phyloP scores from a whole-genome alignment of 441 rosid species.

The Brassica balearica region DNA sequence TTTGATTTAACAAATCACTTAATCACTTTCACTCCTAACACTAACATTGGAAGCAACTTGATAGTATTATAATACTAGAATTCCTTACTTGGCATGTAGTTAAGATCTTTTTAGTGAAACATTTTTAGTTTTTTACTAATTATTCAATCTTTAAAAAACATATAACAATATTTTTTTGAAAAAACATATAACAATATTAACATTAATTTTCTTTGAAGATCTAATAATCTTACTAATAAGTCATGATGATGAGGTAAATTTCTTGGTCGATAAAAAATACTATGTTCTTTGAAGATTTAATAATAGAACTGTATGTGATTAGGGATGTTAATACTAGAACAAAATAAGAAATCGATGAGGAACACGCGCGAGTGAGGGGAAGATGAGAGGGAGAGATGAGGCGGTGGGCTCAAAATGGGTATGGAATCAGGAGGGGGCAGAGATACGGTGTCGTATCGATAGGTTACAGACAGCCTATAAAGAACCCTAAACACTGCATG shows the following conservation, averaged over 20 bases:
- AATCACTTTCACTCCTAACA: slow-evolving; percentile 6
- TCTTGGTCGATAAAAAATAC: background rate
- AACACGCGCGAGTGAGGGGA: background rate
- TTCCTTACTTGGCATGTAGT: background rate
- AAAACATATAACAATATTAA: too few species aligned
- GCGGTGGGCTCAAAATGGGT: slow-evolving; percentile 51
- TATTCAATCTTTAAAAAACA: background rate
- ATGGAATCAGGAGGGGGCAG: slow-evolving; percentile 34
- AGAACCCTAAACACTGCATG: slow-evolving; percentile 44
- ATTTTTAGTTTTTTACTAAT: background rate
- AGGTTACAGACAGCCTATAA: slow-evolving; percentile 39
- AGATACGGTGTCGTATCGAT: slow-evolving; percentile 44
- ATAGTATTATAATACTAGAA: background rate
- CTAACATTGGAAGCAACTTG: background rate
- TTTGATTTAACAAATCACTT: background rate
- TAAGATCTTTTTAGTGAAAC: background rate
- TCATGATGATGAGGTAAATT: background rate
- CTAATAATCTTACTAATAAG: background rate
- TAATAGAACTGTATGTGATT: too few species aligned
- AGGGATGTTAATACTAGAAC: too few species aligned
- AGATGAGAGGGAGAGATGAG: slow-evolving; percentile 37
- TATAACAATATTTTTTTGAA: background rate
- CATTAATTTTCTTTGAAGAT: too few species aligned
- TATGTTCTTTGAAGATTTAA: background rate
- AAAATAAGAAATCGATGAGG: background rate